Base-by-base conservation (phyloP, 1,139 yeast species). In the Magnusiomyces ingens region DNA sequence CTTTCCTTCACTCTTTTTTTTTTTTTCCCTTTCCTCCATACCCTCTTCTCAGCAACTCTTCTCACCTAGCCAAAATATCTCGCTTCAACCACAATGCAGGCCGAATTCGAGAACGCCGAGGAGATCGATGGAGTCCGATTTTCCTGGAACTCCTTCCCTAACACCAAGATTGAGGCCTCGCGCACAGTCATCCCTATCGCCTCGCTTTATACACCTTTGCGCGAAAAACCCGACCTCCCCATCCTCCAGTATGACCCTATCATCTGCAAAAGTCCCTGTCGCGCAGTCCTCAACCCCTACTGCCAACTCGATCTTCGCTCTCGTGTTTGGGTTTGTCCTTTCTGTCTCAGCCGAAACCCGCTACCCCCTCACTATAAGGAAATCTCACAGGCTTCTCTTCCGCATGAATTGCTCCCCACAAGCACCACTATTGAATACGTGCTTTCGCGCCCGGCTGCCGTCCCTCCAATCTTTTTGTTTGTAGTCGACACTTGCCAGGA, bases 401-500 rank as follows among this genome's bases (percentile, higher is more conserved):
- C 99, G 43, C 75, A 87, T 60, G 99, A 94, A 73, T 79, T 93
- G 66, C 81, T 84, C 60, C 82, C 86, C 10, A 73, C 77, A 52
- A 78, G 87, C 60, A 81, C 95, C n/a, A 88, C 98, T 19, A 85
- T 91, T 59, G 99, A 93, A 73, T 93, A 94, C 69, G 82, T 91
- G 58, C 80, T 94, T 48, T 80, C 88, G 36, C 82, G 95, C 67
- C 96, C 97, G 2, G 94, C 86, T 19, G 88, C 82, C 63, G 80
- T 82, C 56, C 96, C 98, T 15, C 99, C 99, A n/a, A 81, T 91
- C 58, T 93, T 91, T 69, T 74, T 90, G 60, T 89, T 89, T 67
- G 94, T 90, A 38, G 84, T 93, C 62, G 99, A 93, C 70, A 76
- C 91, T 59, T 93, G 99, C 68, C 96, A 94, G 70, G 98, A 94